Conservation (phyloP, 805 yeast species). For the Teunomyces gatunensis region DNA sequence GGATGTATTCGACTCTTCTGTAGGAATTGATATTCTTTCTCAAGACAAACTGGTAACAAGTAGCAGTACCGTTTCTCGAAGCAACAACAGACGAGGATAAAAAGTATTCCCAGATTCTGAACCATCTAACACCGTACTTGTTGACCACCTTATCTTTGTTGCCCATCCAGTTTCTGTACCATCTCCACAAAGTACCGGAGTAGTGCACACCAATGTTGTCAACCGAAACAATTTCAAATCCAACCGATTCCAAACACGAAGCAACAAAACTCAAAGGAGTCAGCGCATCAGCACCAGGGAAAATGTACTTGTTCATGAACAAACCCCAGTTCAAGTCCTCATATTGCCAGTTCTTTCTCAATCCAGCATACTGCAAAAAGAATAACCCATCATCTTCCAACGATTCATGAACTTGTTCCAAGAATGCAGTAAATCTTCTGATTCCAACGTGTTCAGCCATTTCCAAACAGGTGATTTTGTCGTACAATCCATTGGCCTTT, state of each 20-base stretch:
- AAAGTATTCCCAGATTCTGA: constrained; percentile 90
- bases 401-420: constrained; percentile 79
- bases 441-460: constrained; percentile 97
- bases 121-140: constrained; percentile 89
- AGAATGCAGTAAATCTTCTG: constrained; percentile 72
- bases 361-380: constrained; percentile 84
- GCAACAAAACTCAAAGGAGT: constrained; percentile 87
- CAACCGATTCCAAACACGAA: constrained; percentile 73
- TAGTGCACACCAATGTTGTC: constrained; percentile 93
- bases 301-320: constrained; percentile 92
- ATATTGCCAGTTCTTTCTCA: constrained; percentile 91
- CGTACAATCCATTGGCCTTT: constrained; percentile 50
- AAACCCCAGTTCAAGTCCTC: constrained; percentile 93
- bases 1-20: constrained; percentile 79
- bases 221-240: constrained; percentile 78
- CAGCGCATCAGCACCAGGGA: constrained; percentile 97
- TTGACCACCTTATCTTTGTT: constrained; percentile 72
- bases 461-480: constrained; percentile 87
- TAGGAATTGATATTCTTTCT: constrained; percentile 85
- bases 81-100: constrained; percentile 78
- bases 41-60: constrained; percentile 86
- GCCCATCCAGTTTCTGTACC: constrained; percentile 93
- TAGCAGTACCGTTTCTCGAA: constrained; percentile 90
- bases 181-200: constrained; percentile 86
- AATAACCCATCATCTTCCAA: constrained; percentile 90